Percentiles rank a stretch among this genome's conserved stretches.
Evolutionary conservation across 345 rosid species (phyloP).

Genomic region (Streptanthus diversifolius): DNA sequence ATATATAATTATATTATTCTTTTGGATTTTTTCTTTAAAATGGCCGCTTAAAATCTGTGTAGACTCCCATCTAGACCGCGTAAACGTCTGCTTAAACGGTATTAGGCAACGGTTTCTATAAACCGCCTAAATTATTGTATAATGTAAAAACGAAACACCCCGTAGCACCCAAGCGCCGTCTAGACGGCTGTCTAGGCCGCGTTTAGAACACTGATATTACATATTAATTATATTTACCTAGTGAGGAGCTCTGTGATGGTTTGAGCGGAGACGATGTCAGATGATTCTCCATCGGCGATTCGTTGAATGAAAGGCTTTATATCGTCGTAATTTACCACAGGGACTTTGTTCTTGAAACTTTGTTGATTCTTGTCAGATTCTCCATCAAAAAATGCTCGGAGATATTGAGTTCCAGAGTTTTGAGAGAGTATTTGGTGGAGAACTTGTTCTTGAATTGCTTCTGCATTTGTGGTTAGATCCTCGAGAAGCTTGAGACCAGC

Average conservation of each 20-base stretch:
- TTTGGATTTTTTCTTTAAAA: no score
- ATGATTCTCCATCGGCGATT: slow-evolving; percentile 70
- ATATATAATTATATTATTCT: no score
- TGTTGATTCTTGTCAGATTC: slow-evolving; percentile 41
- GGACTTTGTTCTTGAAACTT: slow-evolving; percentile 62
- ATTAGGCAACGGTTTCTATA: no score
- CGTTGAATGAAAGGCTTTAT: slow-evolving; percentile 64
- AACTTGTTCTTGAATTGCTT: slow-evolving; percentile 51
- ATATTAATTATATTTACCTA: slow-evolving; percentile 41
- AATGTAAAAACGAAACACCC: no score
- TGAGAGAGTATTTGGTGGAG: slow-evolving; percentile 53
- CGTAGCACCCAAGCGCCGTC: no score
- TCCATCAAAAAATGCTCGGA: slow-evolving; percentile 47
- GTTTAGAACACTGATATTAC: no score
- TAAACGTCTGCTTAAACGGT: no score
- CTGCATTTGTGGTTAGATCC: slow-evolving; percentile 64
- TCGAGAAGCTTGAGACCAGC: slow-evolving; percentile 71
- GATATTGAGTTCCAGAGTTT: slow-evolving; percentile 65
- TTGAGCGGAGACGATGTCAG: slow-evolving; percentile 63
- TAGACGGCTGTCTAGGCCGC: no score
- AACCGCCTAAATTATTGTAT: no score
- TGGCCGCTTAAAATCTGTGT: no score
- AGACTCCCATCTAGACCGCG: no score
- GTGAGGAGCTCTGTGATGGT: slow-evolving; percentile 88
- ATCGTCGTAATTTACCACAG: slow-evolving; percentile 80